These are phyloP conservation scores for Ascoidea tarda DNA, from an alignment of 805 yeast genomes.

Conservation along the genomic window DNA sequence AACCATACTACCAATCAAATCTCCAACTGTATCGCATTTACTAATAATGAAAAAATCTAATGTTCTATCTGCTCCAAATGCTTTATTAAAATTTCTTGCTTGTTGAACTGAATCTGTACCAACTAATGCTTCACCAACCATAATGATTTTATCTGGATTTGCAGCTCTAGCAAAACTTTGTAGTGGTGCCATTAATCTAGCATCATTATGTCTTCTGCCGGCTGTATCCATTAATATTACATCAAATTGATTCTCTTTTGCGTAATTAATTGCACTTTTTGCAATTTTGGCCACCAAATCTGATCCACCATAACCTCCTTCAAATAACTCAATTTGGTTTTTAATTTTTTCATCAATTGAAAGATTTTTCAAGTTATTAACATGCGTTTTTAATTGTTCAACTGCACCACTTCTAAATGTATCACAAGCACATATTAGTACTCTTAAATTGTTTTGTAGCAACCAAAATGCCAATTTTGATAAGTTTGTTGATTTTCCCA, in stretches of 20 bases:
- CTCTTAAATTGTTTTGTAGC: constrained; percentile 74
- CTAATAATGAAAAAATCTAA: constrained; percentile 86
- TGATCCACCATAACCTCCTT: constrained; percentile 96
- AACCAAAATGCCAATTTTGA: constrained; percentile 95
- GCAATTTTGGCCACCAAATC: constrained; percentile 88
- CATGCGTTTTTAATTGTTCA: constrained; percentile 93
- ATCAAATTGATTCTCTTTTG: constrained; percentile 55
- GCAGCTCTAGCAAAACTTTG: constrained; percentile 94
- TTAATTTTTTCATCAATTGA: constrained; percentile 22
- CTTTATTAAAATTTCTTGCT: constrained; percentile 83
- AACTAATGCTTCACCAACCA: constrained; percentile 97
- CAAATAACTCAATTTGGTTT: constrained; percentile 52
- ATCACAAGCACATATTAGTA: constrained; percentile 91
- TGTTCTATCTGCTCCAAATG: constrained; percentile 72
- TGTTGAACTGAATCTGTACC: constrained; percentile 97
- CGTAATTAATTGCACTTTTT: constrained; percentile 75
- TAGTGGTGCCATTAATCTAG: constrained; percentile 87
- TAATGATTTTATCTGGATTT: constrained; percentile 87
- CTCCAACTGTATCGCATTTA: constrained; percentile 96
- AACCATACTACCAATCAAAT: constrained; percentile 90
- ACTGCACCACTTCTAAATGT: constrained; percentile 98
- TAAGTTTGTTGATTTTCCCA: constrained; percentile 90
- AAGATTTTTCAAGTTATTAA: constrained; percentile 60
- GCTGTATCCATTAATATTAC: constrained; percentile 93
- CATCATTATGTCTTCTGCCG: constrained; percentile 92